phyloP scores from a whole-genome alignment of 2,329 filamentous ascomycete species.

The Trichoderma harzianum region DNA sequence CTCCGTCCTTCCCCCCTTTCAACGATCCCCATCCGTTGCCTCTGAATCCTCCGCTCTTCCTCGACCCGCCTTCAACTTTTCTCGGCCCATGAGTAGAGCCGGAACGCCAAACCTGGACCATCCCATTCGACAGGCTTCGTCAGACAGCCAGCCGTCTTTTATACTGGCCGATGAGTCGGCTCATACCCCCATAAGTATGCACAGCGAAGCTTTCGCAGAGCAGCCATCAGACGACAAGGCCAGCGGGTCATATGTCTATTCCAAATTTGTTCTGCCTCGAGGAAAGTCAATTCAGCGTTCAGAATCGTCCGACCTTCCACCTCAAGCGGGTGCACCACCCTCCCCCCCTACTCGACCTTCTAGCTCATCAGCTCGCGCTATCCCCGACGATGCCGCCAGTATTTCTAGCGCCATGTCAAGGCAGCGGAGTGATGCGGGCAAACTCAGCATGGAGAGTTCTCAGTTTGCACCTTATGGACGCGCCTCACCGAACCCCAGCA shows the following conservation, averaged over 20 bases:
- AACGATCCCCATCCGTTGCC: slow-evolving; percentile 77
- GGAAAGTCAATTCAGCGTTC: slow-evolving; percentile 74
- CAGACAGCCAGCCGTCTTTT: slow-evolving; percentile 65
- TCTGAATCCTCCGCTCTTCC: slow-evolving; percentile 75
- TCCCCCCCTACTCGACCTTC: slow-evolving; percentile 60
- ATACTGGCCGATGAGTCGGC: slow-evolving; percentile 61
- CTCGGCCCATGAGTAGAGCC: slow-evolving; percentile 76
- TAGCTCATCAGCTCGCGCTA: slow-evolving; percentile 47
- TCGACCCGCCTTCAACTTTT: slow-evolving; percentile 87
- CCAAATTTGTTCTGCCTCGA: slow-evolving; percentile 78
- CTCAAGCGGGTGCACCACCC: slow-evolving; percentile 50
- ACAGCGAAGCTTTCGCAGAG: slow-evolving; percentile 65
- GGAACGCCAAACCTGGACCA: slow-evolving; percentile 58
- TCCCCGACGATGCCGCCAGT: slow-evolving; percentile 37
- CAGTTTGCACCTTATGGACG: slow-evolving; percentile 37
- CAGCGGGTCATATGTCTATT: slow-evolving; percentile 76
- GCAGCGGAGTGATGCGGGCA: slow-evolving; percentile 49
- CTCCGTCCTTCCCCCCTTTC: slow-evolving; percentile 58
- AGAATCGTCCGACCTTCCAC: slow-evolving; percentile 54
- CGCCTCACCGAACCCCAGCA: slow-evolving; percentile 43
- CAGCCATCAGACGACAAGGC: slow-evolving; percentile 43
- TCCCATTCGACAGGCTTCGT: slow-evolving; percentile 60
- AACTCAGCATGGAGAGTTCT: slow-evolving; percentile 46
- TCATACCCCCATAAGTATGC: slow-evolving; percentile 69
- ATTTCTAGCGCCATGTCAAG: slow-evolving; percentile 36